Conservation (phyloP, 345 rosid species). For the Euphorbia peplus region DNA sequence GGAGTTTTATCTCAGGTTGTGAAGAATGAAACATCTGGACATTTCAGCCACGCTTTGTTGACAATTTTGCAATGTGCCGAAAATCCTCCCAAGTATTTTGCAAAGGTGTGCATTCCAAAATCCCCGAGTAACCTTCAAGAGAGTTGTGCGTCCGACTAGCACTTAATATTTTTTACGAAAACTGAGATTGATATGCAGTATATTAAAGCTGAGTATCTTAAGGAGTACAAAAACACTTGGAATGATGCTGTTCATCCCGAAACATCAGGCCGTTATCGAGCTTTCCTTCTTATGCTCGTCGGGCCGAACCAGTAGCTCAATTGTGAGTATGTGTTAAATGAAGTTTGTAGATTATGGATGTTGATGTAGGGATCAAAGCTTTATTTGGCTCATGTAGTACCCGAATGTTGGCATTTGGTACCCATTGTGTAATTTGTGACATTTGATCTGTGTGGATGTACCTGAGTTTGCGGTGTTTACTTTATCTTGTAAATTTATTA, state of each 20-base stretch:
- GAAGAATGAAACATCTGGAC: constrained; percentile 62
- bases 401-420: too few species aligned
- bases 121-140: too few species aligned
- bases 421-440: too few species aligned
- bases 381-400: too few species aligned
- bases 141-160: too few species aligned
- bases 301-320: constrained; percentile 43
- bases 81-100: constrained; percentile 54
- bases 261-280: constrained; percentile 59
- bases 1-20: too few species aligned
- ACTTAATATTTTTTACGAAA: too few species aligned
- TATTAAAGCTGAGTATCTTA: constrained; percentile 56
- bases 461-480: too few species aligned
- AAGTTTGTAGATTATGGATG: not conserved
- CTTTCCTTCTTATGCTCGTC: constrained; percentile 60
- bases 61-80: constrained; percentile 48
- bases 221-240: constrained; percentile 50
- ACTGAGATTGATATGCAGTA: constrained; percentile 74
- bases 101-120: too few species aligned
- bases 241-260: constrained; percentile 59
- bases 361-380: too few species aligned
- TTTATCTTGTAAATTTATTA: not conserved
- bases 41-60: constrained; percentile 46
- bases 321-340: not conserved
- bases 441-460: too few species aligned